These are phyloP conservation scores for Arabidopsis lyrata DNA, from an alignment of 441 rosid genomes.

Conservation along the genomic window DNA sequence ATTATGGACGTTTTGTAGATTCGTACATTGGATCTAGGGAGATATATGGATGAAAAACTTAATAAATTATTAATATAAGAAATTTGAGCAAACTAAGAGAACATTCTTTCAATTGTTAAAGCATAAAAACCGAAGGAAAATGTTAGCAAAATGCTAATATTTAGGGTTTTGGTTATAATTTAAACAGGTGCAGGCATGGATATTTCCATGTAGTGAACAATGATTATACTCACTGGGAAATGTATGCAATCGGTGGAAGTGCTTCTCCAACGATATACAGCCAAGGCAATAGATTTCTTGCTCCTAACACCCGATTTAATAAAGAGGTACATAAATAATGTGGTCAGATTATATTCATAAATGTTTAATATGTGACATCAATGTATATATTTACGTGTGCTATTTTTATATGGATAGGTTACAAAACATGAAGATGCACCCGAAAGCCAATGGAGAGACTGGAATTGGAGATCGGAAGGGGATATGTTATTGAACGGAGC, in stretches of 20 bases:
- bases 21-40: not conserved
- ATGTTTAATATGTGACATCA: not conserved
- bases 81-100: not conserved
- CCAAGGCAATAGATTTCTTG: constrained; percentile 70
- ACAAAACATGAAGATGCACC: constrained; percentile 69
- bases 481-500: constrained; percentile 69
- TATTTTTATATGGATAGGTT: constrained; percentile 45
- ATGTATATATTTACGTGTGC: not conserved
- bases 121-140: not conserved
- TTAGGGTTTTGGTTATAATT: not conserved
- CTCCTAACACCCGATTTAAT: constrained; percentile 51
- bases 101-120: not conserved
- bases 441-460: constrained; percentile 52
- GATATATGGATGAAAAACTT: not conserved
- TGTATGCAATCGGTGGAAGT: constrained; percentile 78
- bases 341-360: not conserved
- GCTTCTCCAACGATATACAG: constrained; percentile 70
- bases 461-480: constrained; percentile 75
- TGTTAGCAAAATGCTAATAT: constrained; percentile 11
- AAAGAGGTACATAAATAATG: constrained; percentile 54
- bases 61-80: not conserved
- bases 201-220: constrained; percentile 78
- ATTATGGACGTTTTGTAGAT: not conserved
- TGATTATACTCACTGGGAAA: constrained; percentile 74
- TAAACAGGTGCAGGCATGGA: constrained; percentile 68